phyloP scores from a whole-genome alignment of 345 rosid species.

The Ricinus communis region DNA sequence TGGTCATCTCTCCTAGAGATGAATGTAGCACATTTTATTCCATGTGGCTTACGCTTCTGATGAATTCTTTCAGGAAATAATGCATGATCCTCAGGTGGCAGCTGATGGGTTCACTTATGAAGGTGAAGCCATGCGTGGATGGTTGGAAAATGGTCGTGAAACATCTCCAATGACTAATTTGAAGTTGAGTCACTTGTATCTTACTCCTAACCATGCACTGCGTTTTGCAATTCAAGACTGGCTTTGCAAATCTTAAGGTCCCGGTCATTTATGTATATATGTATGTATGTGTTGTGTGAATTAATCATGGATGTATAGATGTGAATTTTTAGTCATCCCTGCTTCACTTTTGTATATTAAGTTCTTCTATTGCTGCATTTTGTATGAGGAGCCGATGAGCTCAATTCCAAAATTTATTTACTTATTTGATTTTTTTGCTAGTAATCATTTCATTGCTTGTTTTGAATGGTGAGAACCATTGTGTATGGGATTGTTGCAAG shows the following conservation, averaged over 20 bases:
- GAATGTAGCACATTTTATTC: not conserved
- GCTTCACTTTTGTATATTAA: slow-evolving; percentile 11
- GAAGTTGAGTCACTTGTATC: slow-evolving; percentile 50
- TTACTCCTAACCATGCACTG: slow-evolving; percentile 61
- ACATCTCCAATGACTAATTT: slow-evolving; percentile 80
- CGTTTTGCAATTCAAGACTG: slow-evolving; percentile 70
- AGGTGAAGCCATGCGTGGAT: slow-evolving; percentile 56
- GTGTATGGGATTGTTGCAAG: not conserved
- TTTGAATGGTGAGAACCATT: not conserved
- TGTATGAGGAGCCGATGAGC: not conserved
- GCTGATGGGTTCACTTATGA: slow-evolving; percentile 80
- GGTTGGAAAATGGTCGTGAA: slow-evolving; percentile 60
- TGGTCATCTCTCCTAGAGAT: not conserved
- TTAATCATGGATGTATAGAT: not conserved
- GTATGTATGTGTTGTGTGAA: not conserved
- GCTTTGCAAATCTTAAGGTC: slow-evolving; percentile 57
- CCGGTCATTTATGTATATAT: not conserved
- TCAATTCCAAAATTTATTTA: not conserved
- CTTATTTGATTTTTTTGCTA: not conserved
- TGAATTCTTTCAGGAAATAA: slow-evolving; percentile 56
- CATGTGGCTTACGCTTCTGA: not conserved
- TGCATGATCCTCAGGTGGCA: slow-evolving; percentile 76
- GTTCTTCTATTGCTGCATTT: not conserved
- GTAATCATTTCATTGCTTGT: not conserved
- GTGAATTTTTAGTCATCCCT: not conserved